Evolutionary conservation across 2,329 filamentous ascomycete genomes (phyloP).

Genomic region (Botrytis galanthina): DNA sequence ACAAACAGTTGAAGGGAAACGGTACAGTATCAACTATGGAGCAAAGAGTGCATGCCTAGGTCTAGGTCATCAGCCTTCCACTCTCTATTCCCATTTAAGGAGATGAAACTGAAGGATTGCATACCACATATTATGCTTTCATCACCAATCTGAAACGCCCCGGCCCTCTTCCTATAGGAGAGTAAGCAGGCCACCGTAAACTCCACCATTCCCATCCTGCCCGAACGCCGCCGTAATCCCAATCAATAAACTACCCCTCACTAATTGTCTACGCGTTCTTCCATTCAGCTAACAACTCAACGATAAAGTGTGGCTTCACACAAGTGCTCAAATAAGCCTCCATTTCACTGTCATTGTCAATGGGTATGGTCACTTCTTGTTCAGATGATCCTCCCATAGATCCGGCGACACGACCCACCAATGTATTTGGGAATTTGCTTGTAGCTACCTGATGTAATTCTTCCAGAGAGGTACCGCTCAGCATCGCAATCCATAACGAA

Average conservation of each 20-base stretch:
- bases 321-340: slow-evolving; percentile 65
- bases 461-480: slow-evolving; percentile 53
- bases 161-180: not conserved
- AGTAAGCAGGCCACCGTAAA: not conserved
- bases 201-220: not conserved
- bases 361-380: slow-evolving; percentile 60
- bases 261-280: slow-evolving; percentile 30
- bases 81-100: not conserved
- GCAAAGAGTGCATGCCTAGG: not conserved
- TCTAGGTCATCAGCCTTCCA: not conserved
- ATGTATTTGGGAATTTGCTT: slow-evolving; percentile 58
- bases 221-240: not conserved
- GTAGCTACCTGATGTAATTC: slow-evolving; percentile 63
- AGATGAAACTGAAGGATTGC: not conserved
- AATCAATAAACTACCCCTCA: not conserved
- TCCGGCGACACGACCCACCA: slow-evolving; percentile 63
- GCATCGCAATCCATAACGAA: slow-evolving; percentile 64
- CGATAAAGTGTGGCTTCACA: slow-evolving; percentile 38
- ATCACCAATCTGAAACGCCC: not conserved
- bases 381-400: slow-evolving; percentile 55
- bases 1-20: not conserved
- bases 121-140: not conserved
- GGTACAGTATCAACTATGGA: not conserved
- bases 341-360: slow-evolving; percentile 70
- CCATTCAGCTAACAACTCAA: slow-evolving; percentile 37